Conservation (phyloP, 139 green algal species). For the Chlamydomonas sp. region DNA sequence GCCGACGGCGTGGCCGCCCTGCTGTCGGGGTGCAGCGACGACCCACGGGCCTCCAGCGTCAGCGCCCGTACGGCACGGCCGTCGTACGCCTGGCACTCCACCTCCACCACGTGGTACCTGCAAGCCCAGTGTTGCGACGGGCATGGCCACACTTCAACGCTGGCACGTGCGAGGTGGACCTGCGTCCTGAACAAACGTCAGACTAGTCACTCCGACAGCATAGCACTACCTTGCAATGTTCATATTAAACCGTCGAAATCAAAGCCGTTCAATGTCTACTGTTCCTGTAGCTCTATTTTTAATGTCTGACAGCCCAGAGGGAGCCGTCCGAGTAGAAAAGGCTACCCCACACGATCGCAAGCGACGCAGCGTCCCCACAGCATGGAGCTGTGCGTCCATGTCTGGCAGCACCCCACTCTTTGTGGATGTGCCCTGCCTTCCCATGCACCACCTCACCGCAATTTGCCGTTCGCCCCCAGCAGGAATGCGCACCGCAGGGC, state of each 20-base stretch:
- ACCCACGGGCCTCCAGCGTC: constrained; percentile 36
- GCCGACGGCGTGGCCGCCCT: constrained; percentile 32
- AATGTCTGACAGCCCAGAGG: not conserved
- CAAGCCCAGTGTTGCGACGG: not conserved
- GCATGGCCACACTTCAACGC: not conserved
- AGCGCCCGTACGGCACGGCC: constrained; percentile 16
- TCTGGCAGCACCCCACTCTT: no score
- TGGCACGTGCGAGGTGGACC: not conserved
- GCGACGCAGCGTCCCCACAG: not conserved
- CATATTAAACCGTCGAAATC: no score
- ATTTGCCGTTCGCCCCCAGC: no score
- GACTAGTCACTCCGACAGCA: no score
- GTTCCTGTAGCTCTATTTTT: no score
- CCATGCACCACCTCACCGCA: not conserved
- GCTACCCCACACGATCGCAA: no score
- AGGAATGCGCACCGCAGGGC: not conserved
- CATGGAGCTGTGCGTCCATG: not conserved
- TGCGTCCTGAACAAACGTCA: not conserved
- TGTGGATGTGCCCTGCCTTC: no score
- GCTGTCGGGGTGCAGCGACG: constrained; percentile 10
- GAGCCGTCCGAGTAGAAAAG: not conserved
- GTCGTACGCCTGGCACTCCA: constrained; percentile 45
- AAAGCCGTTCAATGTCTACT: no score
- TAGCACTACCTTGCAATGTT: no score
- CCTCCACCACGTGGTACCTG: constrained; percentile 48